These are phyloP conservation scores for Trichophyton benhamiae DNA, from an alignment of 2,329 filamentous ascomycete species.

Conservation along the genomic window DNA sequence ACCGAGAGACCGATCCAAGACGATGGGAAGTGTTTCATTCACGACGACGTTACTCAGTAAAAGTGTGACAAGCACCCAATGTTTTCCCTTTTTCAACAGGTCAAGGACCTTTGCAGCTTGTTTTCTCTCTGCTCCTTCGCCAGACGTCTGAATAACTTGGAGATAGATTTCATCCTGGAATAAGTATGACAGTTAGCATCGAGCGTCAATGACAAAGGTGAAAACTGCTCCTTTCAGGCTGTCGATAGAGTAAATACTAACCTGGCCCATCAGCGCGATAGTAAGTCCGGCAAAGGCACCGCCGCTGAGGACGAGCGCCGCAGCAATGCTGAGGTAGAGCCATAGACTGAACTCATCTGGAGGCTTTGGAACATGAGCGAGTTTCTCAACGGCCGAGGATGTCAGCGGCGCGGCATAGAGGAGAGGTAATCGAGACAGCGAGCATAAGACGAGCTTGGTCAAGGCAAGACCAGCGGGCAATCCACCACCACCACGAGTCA, in stretches of 20 bases:
- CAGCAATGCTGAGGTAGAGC: conserved; percentile 68
- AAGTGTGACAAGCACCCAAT: conserved; percentile 94
- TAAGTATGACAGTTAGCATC: neutral
- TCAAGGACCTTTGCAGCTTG: conserved; percentile 72
- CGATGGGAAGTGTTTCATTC: conserved; percentile 90
- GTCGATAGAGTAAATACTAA: conserved; percentile 14
- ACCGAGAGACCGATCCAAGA: conserved; percentile 83
- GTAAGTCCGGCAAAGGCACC: conserved; percentile 93
- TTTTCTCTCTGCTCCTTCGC: conserved; percentile 70
- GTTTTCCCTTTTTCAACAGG: conserved; percentile 76
- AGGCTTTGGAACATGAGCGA: conserved; percentile 33
- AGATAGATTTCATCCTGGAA: conserved; percentile 85
- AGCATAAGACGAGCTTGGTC: conserved; percentile 30
- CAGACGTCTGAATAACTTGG: conserved; percentile 80
- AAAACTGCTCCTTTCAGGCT: neutral
- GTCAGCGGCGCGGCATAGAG: conserved; percentile 27
- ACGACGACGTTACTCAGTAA: conserved; percentile 94
- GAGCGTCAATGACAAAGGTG: no score
- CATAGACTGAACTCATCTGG: conserved; percentile 55
- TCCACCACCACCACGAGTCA: conserved; percentile 24
- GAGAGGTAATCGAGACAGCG: conserved; percentile 28
- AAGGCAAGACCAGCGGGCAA: conserved; percentile 31
- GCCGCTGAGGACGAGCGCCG: conserved; percentile 70
- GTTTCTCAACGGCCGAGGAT: conserved; percentile 15
- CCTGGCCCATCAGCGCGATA: conserved; percentile 50